Evolutionary conservation across 192 early-diverging fungal species (phyloP).

Genomic region (Kickxella alabastrina): DNA sequence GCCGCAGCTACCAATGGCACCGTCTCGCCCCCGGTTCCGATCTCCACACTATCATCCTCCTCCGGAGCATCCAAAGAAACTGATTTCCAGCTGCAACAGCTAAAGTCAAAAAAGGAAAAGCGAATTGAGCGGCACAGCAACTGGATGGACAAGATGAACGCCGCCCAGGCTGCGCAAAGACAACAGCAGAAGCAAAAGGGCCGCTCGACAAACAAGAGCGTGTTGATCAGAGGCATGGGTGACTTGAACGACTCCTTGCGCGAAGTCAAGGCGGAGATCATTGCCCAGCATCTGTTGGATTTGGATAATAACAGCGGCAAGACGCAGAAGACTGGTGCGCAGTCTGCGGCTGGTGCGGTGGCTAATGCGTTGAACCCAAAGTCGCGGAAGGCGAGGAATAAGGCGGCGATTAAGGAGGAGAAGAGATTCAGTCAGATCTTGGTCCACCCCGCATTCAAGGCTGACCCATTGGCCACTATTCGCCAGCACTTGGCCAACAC

Average conservation of each 20-base stretch:
- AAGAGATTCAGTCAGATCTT: conserved; percentile 70
- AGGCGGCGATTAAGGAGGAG: conserved; percentile 65
- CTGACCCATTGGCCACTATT: conserved; percentile 67
- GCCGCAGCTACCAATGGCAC: conserved; percentile 1
- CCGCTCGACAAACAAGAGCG: conserved; percentile 43
- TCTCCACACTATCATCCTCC: no score
- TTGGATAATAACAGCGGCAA: conserved; percentile 1
- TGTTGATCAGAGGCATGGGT: conserved; percentile 53
- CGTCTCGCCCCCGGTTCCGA: conserved; percentile 13
- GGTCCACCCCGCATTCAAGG: conserved; percentile 66
- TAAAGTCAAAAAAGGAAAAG: conserved; percentile 51
- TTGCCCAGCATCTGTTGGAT: conserved; percentile 16
- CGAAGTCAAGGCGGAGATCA: conserved; percentile 18
- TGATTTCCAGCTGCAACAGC: background rate
- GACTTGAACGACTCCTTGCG: conserved; percentile 44
- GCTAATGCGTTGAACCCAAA: background rate
- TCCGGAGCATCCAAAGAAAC: background rate
- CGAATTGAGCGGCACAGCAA: conserved; percentile 55
- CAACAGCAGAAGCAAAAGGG: conserved; percentile 46
- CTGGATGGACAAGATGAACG: conserved; percentile 63
- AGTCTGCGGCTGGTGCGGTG: background rate
- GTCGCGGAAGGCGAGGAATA: conserved; percentile 56
- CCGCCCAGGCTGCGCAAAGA: conserved; percentile 50
- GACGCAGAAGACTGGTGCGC: background rate
- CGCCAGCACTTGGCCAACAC: conserved; percentile 73